phyloP scores from a whole-genome alignment of 441 rosid genomes.

The Cnidoscolus chayamansa region DNA sequence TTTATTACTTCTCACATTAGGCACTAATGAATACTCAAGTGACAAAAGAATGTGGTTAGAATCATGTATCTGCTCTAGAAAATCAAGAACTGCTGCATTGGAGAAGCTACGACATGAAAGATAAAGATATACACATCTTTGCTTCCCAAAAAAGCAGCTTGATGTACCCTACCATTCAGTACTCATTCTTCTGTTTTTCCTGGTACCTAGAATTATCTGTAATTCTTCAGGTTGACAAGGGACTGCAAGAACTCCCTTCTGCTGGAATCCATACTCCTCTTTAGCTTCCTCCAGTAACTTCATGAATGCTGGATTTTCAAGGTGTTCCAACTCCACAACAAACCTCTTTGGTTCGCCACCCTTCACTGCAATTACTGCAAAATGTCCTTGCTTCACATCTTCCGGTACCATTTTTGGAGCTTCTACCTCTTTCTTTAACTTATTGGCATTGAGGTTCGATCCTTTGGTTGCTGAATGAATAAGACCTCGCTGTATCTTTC shows the following conservation, averaged over 20 bases:
- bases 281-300: slow-evolving; percentile 47
- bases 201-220: slow-evolving; percentile 38
- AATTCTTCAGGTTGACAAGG: slow-evolving; percentile 72
- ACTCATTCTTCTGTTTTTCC: slow-evolving; percentile 22
- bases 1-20: neutral
- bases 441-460: neutral
- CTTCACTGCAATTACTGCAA: slow-evolving; percentile 39
- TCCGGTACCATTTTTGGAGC: slow-evolving; percentile 27
- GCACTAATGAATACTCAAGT: neutral
- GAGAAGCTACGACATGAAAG: slow-evolving; percentile 8
- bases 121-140: neutral
- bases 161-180: slow-evolving; percentile 16
- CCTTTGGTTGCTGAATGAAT: slow-evolving; percentile 19
- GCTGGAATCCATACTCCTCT: slow-evolving; percentile 64
- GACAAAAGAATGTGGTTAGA: slow-evolving; percentile 5
- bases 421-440: slow-evolving; percentile 19
- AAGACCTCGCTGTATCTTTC: slow-evolving; percentile 28
- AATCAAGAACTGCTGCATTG: slow-evolving; percentile 1
- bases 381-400: slow-evolving; percentile 49
- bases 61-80: neutral
- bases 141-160: neutral
- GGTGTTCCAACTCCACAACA: slow-evolving; percentile 43
- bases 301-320: slow-evolving; percentile 50
- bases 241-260: slow-evolving; percentile 50
- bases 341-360: slow-evolving; percentile 48